These are phyloP conservation scores for Areca catechu DNA, from an alignment of 176 grass and related monocot species.

Conservation along the genomic window DNA sequence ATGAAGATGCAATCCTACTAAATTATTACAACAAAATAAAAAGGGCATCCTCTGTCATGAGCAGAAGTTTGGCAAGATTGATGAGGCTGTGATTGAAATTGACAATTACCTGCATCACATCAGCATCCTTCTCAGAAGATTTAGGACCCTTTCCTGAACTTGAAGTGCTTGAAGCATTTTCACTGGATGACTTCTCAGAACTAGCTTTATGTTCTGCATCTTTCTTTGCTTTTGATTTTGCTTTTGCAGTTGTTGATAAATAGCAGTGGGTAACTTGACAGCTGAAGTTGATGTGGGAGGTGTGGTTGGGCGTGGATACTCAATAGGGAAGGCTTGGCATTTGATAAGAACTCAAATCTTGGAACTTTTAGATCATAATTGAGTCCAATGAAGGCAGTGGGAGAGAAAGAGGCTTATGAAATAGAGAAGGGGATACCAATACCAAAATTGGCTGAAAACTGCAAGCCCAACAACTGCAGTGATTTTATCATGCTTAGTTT, in stretches of 20 bases:
- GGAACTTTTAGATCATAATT: conserved; percentile 94
- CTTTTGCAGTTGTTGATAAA: conserved; percentile 94
- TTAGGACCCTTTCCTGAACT: conserved; percentile 39
- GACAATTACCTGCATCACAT: conserved; percentile 75
- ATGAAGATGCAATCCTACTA: too few species aligned
- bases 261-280: conserved; percentile 70
- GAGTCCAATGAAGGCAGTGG: conserved; percentile 83
- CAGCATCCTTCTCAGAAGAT: conserved; percentile 60
- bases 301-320: conserved; percentile 75
- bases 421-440: conserved; percentile 96
- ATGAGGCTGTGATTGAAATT: too few species aligned
- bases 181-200: conserved; percentile 50
- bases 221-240: conserved; percentile 90
- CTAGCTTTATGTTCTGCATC: conserved; percentile 80
- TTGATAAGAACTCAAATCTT: conserved; percentile 91
- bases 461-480: conserved; percentile 92
- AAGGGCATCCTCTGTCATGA: too few species aligned
- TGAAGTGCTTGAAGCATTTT: conserved; percentile 40
- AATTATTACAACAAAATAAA: too few species aligned
- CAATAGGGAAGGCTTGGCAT: conserved; percentile 79
- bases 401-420: conserved; percentile 96
- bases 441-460: conserved; percentile 98
- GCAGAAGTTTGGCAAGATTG: background rate
- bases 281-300: conserved; percentile 66
- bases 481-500: conserved; percentile 86